Base-by-base conservation (phyloP, 2,329 filamentous ascomycete species). In the Ceratocystis diversiconidia region DNA sequence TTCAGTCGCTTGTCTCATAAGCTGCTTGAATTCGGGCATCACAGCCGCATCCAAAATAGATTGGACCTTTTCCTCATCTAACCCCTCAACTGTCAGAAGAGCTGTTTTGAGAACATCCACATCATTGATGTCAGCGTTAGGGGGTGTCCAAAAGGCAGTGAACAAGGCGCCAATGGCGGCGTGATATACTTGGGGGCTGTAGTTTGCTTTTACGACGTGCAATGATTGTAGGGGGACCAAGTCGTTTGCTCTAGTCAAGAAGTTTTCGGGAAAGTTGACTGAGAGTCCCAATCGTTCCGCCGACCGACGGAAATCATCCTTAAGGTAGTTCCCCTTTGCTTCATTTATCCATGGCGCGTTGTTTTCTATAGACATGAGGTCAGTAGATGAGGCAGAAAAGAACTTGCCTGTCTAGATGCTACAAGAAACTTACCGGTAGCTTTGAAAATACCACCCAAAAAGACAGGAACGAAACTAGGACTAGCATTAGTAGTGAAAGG, bases 301-400 rank as follows among this genome's bases (percentile, higher is more conserved):
- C 30, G 78, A 73, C 55, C 80, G 75, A 25, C 70, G 71, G 41
- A 72, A 69, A 71, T 84, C 80, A 67, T 71, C 71, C 10, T 61
- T 36, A 61, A 80, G 77, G 71, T 90, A 86, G 1, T 71, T 73
- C 25, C 81, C 85, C 76, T 92, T 92, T 55, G 83, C 84, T 1
- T 85, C 82, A 36, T 89, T 77, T 0, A 78, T 78, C 86, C 87
- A 91, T 0, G 89, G 89, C 0, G 89, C 88, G 69, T 83, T 83
- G 73, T 94, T 92, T 62, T 87, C 86, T 83, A 69, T 62, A 36
- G 60, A 30, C 50, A 28, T 2, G 32, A 57, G 44, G 50, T 64
- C n/a, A 64, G 19, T n/a, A 32, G n/a, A 12, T 57, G 32, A 36
- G 43, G 4, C 17, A 8, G 12, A 28, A 2, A 44, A 65, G 30